Evolutionary conservation across 108 stramenopile genomes (phyloP).

Genomic region (Licmophora abbreviata): DNA sequence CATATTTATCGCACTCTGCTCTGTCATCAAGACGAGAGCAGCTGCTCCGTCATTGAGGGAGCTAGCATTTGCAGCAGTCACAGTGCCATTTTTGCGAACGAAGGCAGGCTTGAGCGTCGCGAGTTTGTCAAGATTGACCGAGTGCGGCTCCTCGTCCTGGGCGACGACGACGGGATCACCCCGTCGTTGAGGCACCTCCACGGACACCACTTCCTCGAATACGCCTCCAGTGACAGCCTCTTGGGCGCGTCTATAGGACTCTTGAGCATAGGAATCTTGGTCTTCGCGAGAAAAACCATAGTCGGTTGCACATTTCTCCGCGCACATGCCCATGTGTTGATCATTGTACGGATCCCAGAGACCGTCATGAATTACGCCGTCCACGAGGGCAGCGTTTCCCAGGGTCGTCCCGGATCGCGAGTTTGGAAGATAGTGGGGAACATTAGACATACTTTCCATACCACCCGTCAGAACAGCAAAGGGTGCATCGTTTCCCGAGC

Average conservation of each 20-base stretch:
- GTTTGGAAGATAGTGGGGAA: slow-evolving; percentile 85
- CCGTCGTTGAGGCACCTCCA: slow-evolving; percentile 58
- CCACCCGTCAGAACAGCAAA: slow-evolving; percentile 85
- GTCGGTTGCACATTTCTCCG: slow-evolving; percentile 82
- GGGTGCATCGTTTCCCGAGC: slow-evolving; percentile 3
- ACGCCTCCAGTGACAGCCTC: slow-evolving; percentile 59
- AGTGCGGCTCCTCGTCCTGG: slow-evolving; percentile 81
- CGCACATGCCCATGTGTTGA: slow-evolving; percentile 97
- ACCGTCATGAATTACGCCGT: slow-evolving; percentile 89
- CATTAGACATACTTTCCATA: slow-evolving; percentile 95
- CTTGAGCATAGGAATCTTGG: slow-evolving; percentile 87
- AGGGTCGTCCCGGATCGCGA: slow-evolving; percentile 61
- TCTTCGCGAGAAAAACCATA: slow-evolving; percentile 81
- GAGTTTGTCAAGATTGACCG: slow-evolving; percentile 71
- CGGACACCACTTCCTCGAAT: slow-evolving; percentile 73
- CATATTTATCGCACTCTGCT: slow-evolving; percentile 41
- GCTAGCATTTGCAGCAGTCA: slow-evolving; percentile 97
- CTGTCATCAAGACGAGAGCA: slow-evolving; percentile 85
- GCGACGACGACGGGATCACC: slow-evolving; percentile 46
- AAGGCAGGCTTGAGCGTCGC: slow-evolving; percentile 77
- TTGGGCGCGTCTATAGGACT: slow-evolving; percentile 75
- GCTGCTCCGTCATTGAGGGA: slow-evolving; percentile 95
- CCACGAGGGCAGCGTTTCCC: slow-evolving; percentile 61
- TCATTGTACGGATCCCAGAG: slow-evolving; percentile 94
- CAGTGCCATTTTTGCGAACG: slow-evolving; percentile 77